phyloP scores from a whole-genome alignment of 768 basidiomycete species.

The Hygrocybe coccinea region DNA sequence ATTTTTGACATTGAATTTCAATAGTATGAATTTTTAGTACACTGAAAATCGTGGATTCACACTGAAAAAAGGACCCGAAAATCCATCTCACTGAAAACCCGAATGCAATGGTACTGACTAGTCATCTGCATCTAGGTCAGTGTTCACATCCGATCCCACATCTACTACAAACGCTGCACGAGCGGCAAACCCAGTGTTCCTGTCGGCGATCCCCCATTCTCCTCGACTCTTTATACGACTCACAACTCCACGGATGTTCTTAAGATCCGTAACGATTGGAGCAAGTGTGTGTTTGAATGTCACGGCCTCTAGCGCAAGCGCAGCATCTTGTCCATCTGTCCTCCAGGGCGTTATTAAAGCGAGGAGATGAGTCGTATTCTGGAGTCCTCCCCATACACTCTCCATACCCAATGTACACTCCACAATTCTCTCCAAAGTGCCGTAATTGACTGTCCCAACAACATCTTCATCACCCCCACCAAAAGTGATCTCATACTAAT shows the following conservation, averaged over 20 bases:
- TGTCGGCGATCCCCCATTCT: slow-evolving; percentile 14
- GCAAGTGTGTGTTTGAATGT: not conserved
- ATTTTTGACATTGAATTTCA: not conserved
- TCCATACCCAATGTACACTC: slow-evolving; percentile 5
- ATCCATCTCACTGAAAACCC: not conserved
- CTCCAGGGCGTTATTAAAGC: slow-evolving; percentile 11
- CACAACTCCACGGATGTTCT: slow-evolving; percentile 9
- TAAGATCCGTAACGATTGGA: slow-evolving; percentile 11
- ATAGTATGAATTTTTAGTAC: not conserved
- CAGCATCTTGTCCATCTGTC: slow-evolving; percentile 14
- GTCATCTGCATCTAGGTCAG: not conserved
- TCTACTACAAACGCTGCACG: not conserved
- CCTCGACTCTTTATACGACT: slow-evolving; percentile 7
- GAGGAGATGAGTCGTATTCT: slow-evolving; percentile 1
- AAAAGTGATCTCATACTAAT: slow-evolving; percentile 5
- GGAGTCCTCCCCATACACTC: not conserved
- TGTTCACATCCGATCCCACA: not conserved
- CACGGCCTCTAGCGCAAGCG: too few species aligned
- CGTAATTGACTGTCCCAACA: slow-evolving; percentile 3
- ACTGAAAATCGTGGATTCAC: not conserved
- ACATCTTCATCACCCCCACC: not conserved
- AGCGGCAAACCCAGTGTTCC: slow-evolving; percentile 1
- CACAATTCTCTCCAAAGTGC: slow-evolving; percentile 13
- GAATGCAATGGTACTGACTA: not conserved
- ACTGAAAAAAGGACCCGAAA: not conserved